Evolutionary conservation across 2,329 filamentous ascomycete genomes (phyloP).

Genomic region (Rhynchosporium graminicola): DNA sequence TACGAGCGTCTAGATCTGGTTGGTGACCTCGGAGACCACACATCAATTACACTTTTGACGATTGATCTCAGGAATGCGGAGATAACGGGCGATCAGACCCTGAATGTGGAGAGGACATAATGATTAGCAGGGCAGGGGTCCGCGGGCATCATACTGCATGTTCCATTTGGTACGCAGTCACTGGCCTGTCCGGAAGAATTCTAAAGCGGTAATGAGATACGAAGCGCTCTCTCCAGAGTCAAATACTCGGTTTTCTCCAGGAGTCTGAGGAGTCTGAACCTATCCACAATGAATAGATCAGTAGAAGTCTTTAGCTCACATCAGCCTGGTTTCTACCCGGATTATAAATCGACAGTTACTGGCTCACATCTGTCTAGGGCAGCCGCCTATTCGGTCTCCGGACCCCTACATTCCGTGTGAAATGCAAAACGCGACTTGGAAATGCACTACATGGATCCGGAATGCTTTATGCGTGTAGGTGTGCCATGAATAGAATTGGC

Average conservation of each 20-base stretch:
- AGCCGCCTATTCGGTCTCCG: slow-evolving; percentile 3
- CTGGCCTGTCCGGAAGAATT: slow-evolving; percentile 16
- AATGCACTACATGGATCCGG: neutral
- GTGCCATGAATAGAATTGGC: neutral
- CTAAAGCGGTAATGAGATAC: slow-evolving; percentile 21
- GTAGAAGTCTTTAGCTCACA: neutral
- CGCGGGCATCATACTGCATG: slow-evolving; percentile 5
- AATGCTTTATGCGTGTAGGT: neutral
- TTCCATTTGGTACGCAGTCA: slow-evolving; percentile 5
- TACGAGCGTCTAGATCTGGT: slow-evolving; percentile 1
- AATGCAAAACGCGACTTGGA: slow-evolving; percentile 3
- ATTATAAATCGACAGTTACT: slow-evolving; percentile 3
- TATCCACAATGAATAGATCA: too few relatives aligned
- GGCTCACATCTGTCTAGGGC: neutral
- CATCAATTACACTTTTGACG: neutral
- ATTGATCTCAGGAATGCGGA: slow-evolving; percentile 22
- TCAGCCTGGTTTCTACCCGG: slow-evolving; percentile 2
- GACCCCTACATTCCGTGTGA: slow-evolving; percentile 7
- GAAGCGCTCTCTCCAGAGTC: neutral
- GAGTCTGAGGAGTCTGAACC: too few relatives aligned
- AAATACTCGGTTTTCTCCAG: neutral
- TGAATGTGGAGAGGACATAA: slow-evolving; percentile 16
- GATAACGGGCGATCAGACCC: slow-evolving; percentile 21
- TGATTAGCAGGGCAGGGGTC: slow-evolving; percentile 3
- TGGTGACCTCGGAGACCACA: neutral